Conservation (phyloP, 495 filamentous ascomycete species). For the Aspergillus panamensis region DNA sequence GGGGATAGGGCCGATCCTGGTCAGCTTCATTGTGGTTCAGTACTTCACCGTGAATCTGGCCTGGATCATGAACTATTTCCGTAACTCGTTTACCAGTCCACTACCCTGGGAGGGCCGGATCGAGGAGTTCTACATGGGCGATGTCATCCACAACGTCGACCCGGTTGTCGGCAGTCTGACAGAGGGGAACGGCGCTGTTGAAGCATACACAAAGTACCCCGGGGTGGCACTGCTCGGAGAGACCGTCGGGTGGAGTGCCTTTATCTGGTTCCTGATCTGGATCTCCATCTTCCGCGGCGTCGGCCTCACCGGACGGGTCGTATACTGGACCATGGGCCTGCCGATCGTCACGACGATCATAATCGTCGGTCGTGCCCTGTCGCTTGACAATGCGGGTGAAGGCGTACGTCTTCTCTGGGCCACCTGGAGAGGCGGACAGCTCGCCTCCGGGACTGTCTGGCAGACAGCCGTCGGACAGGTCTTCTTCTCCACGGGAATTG, state of each 20-base stretch:
- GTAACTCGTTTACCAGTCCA: slow-evolving; percentile 36
- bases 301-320: slow-evolving; percentile 39
- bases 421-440: slow-evolving; percentile 24
- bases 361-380: slow-evolving; percentile 32
- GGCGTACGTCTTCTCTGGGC: slow-evolving; percentile 30
- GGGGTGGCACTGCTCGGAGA: slow-evolving; percentile 29
- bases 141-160: slow-evolving; percentile 30
- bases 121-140: slow-evolving; percentile 35
- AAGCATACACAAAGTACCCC: slow-evolving; percentile 25
- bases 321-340: slow-evolving; percentile 45
- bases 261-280: slow-evolving; percentile 41
- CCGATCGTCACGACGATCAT: slow-evolving; percentile 40
- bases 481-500: slow-evolving; percentile 28
- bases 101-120: slow-evolving; percentile 35
- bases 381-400: slow-evolving; percentile 32
- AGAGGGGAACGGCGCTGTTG: slow-evolving; percentile 16
- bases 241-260: slow-evolving; percentile 38
- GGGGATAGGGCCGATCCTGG: slow-evolving; percentile 32
- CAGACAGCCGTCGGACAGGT: slow-evolving; percentile 29
- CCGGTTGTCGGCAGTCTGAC: slow-evolving; percentile 25
- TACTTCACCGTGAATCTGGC: slow-evolving; percentile 40
- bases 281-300: slow-evolving; percentile 39
- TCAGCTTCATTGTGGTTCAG: slow-evolving; percentile 36
- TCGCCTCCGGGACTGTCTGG: slow-evolving; percentile 29
- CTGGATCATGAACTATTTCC: slow-evolving; percentile 45